phyloP scores from a whole-genome alignment of 331 rosid genomes.

The Saraca asoca region DNA sequence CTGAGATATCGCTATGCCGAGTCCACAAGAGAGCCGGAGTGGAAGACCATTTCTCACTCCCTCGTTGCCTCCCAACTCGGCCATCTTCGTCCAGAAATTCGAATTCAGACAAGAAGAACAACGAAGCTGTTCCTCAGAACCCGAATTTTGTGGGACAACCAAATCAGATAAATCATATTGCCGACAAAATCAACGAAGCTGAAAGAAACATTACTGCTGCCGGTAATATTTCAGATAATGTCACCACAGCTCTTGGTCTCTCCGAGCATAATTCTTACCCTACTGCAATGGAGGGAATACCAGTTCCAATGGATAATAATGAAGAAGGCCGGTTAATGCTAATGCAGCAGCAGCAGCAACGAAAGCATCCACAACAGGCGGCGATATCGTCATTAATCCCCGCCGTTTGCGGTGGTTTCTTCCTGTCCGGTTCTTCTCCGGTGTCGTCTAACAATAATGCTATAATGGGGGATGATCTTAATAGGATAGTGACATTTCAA shows the following conservation, averaged over 20 bases:
- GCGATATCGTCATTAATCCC: constrained; percentile 10
- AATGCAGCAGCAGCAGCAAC: constrained; percentile 34
- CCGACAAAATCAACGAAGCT: constrained; percentile 31
- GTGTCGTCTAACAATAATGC: constrained; percentile 8
- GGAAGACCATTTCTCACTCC: constrained; percentile 87
- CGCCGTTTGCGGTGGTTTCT: constrained; percentile 21
- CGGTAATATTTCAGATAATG: constrained; percentile 15
- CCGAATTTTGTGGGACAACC: constrained; percentile 38
- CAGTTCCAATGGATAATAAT: constrained; percentile 34
- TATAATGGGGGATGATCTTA: constrained; percentile 69
- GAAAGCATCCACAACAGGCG: constrained; percentile 11
- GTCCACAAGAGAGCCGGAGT: constrained; percentile 94
- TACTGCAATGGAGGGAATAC: constrained; percentile 25
- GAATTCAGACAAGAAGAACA: constrained; percentile 27
- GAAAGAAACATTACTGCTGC: constrained; percentile 25
- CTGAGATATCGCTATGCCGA: constrained; percentile 93
- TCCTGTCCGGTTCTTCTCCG: constrained; percentile 37
- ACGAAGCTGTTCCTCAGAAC: constrained; percentile 29
- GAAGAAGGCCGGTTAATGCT: constrained; percentile 40
- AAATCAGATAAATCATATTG: constrained; percentile 30
- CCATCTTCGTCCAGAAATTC: constrained; percentile 52
- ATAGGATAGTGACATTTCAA: constrained; percentile 60
- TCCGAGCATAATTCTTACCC: constrained; percentile 47
- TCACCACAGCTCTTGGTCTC: constrained; percentile 52
- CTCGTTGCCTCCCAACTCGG: constrained; percentile 64